A percentile compares a stretch with the other conserved stretches of the same genome.
Conservation (phyloP, 495 filamentous ascomycete genomes). For the Cercophora scortea region DNA sequence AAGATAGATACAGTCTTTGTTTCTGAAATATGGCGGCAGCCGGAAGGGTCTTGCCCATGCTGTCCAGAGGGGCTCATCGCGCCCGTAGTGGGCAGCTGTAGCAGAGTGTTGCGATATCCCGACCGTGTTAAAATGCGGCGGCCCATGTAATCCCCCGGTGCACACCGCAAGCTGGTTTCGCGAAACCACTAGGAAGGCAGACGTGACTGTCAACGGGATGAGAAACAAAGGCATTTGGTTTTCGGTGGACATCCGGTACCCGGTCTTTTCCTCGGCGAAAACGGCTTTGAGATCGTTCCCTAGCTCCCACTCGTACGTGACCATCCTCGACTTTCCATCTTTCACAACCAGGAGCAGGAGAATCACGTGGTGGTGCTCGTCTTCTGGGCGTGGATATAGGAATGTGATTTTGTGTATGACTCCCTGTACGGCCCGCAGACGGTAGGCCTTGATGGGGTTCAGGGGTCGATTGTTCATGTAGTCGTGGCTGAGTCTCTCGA, state of each 20-base stretch:
- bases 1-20: conserved; percentile 65
- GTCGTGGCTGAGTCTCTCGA: conserved; percentile 35
- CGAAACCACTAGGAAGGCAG: conserved; percentile 58
- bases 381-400: conserved; percentile 60
- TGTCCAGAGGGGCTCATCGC: conserved; percentile 38
- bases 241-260: conserved; percentile 47
- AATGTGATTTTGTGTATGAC: conserved; percentile 83
- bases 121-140: conserved; percentile 33
- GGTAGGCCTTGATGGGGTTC: conserved; percentile 40
- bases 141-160: conserved; percentile 46
- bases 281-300: conserved; percentile 24
- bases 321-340: conserved; percentile 51
- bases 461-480: conserved; percentile 27
- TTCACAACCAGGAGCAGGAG: conserved; percentile 64
- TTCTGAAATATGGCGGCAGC: conserved; percentile 47
- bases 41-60: conserved; percentile 69
- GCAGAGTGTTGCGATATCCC: conserved; percentile 19
- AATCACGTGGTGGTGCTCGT: conserved; percentile 59
- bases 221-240: conserved; percentile 58
- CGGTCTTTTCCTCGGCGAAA: conserved; percentile 32
- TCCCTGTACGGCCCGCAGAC: conserved; percentile 56
- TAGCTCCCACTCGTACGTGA: conserved; percentile 70
- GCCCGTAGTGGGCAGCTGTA: conserved; percentile 33
- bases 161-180: conserved; percentile 52
- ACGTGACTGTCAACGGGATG: conserved; percentile 57